Conservation (phyloP, 345 rosid species). For the Gossypium herbaceum region DNA sequence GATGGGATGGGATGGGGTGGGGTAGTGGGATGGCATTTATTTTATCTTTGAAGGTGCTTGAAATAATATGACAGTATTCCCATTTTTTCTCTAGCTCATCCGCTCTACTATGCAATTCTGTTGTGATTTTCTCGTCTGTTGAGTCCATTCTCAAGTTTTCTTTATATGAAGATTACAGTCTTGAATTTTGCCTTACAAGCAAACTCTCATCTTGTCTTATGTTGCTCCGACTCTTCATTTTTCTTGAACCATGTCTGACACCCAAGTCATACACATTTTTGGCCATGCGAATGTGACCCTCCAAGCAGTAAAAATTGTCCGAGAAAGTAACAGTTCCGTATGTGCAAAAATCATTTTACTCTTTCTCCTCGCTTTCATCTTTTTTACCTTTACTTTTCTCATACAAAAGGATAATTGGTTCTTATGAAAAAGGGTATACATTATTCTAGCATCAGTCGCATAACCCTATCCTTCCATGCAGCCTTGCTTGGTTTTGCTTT, state of each 20-base stretch:
- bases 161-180: not conserved
- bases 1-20: not conserved
- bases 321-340: not conserved
- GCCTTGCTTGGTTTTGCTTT: not conserved
- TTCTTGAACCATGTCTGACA: not conserved
- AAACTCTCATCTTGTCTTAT: not conserved
- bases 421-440: not conserved
- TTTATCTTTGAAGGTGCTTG: not conserved
- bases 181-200: slow-evolving; percentile 5
- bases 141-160: not conserved
- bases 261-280: not conserved
- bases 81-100: not conserved
- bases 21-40: not conserved
- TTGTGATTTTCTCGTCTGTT: not conserved
- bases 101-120: not conserved
- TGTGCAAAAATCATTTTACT: not conserved
- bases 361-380: not conserved
- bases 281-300: not conserved
- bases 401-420: not conserved
- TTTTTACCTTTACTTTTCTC: not conserved
- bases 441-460: not conserved
- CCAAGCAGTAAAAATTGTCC: not conserved
- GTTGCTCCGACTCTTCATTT: not conserved
- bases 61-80: not conserved
- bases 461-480: not conserved